Evolutionary conservation across 805 yeast species (phyloP), one percentile per base, ranked within the genome.

Genomic region (Blastobotrys americana): DNA sequence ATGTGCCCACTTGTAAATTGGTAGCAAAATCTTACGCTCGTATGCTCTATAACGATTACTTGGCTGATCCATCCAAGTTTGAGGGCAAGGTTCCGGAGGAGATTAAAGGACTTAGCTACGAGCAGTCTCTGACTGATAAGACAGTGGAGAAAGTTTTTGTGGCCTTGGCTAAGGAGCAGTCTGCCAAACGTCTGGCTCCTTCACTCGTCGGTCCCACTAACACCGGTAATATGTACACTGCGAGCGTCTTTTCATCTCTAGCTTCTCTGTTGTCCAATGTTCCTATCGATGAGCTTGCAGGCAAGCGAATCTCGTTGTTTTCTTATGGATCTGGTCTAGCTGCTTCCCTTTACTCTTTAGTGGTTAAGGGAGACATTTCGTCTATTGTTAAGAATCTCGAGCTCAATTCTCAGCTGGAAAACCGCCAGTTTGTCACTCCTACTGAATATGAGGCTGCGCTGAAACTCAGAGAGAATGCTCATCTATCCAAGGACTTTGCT

Each of bases 321-420:
- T 93, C 98, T 17, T 93, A 93, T 67, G 99, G 99, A 55, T 90
- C 97, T 13, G 99, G 99, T 61, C 77, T 93, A 51, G 99, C 99
- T 37, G 76, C 97, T 15, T 78, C 96, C 34, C 71, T 93, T 67
- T 84, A 78, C 70, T 82, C 95, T 37, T 78, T 81, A 53, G 76
- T 70, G 51, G 85, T 93, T 50, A 76, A 73, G 52, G 96, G 94
- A 47, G 97, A 93, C 67, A 72, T 89, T 50, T 68, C 83, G 22
- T 55, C 73, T 49, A 82, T 89, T 53, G 76, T 76, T 51, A 65
- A 76, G 53, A 73, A 70, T 46, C 76, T 90, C 59, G 76, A 83
- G 66, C 70, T 93, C 53, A 79, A 81, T 60, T 60, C 73, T 59
- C 78, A 77, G 65, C 76, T 93, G 52, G 76, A 73, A 43, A 68